phyloP scores from a whole-genome alignment of 768 basidiomycete species.

The Termitomyces sp. region DNA sequence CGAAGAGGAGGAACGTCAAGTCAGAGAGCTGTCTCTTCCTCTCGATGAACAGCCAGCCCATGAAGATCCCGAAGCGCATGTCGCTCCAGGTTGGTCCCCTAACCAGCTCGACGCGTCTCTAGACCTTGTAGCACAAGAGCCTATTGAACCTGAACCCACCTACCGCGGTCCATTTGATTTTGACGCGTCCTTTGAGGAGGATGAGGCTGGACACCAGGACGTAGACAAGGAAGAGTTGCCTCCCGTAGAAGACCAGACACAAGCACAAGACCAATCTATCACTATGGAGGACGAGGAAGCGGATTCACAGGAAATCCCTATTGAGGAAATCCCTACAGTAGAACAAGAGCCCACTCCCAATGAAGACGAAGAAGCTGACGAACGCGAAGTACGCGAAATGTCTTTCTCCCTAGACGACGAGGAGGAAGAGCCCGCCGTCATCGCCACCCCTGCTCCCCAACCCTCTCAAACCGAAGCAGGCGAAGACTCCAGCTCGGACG shows the following conservation, averaged over 20 bases:
- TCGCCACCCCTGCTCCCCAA: neutral
- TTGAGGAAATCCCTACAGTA: neutral
- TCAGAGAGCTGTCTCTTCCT: slow-evolving; percentile 23
- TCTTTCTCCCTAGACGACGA: slow-evolving; percentile 10
- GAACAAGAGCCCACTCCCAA: neutral
- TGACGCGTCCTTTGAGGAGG: slow-evolving; percentile 13
- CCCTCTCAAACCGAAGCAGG: slow-evolving; percentile 17
- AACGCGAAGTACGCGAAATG: slow-evolving; percentile 19
- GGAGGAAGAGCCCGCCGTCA: neutral
- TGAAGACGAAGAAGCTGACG: slow-evolving; percentile 8
- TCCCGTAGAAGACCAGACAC: too few relatives aligned
- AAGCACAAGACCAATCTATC: neutral
- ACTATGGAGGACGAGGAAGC: neutral
- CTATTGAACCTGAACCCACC: slow-evolving; percentile 15
- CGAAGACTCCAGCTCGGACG: slow-evolving; percentile 29
- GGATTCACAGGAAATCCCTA: neutral
- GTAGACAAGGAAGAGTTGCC: too few relatives aligned
- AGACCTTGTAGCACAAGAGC: too few relatives aligned
- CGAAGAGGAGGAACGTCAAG: slow-evolving; percentile 27
- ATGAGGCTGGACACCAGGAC: neutral
- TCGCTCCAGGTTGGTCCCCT: slow-evolving; percentile 12
- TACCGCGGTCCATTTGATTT: slow-evolving; percentile 15
- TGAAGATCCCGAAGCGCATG: too few relatives aligned
- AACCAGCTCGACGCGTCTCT: neutral
- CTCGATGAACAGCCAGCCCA: too few relatives aligned